phyloP scores from a whole-genome alignment of 371 early-diverging fungal genomes.

The Mucor plumbeus region DNA sequence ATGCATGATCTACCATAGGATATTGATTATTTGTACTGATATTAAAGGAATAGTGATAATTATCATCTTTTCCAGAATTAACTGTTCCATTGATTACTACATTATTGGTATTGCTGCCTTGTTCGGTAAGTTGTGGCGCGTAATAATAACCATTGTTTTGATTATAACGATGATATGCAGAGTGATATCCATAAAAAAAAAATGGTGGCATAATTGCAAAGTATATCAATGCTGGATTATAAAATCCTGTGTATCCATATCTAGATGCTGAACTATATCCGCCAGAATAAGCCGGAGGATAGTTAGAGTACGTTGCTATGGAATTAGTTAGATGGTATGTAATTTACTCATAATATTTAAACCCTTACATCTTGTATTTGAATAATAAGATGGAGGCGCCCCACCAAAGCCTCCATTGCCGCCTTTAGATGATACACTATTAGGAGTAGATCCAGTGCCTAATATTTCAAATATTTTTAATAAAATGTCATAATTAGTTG shows the following conservation, averaged over 20 bases:
- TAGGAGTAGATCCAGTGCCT: conserved; percentile 22
- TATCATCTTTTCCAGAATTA: conserved; percentile 35
- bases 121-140: conserved; percentile 43
- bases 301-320: conserved; percentile 40
- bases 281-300: conserved; percentile 42
- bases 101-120: conserved; percentile 31
- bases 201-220: conserved; percentile 46
- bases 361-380: conserved; percentile 36
- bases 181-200: conserved; percentile 40
- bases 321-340: background rate
- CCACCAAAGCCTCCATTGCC: conserved; percentile 39
- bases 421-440: conserved; percentile 37
- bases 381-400: conserved; percentile 25
- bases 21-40: conserved; percentile 37
- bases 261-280: conserved; percentile 38
- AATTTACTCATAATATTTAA: background rate
- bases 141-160: conserved; percentile 48
- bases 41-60: conserved; percentile 45
- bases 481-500: background rate
- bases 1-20: conserved; percentile 45
- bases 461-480: background rate
- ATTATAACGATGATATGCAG: conserved; percentile 49
- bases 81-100: conserved; percentile 49
- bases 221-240: conserved; percentile 45
- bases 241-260: conserved; percentile 44